Evolutionary conservation across 768 basidiomycete species (phyloP), one percentile per base, ranked within the genome.

Genomic region (Rhizopogon rudus): DNA sequence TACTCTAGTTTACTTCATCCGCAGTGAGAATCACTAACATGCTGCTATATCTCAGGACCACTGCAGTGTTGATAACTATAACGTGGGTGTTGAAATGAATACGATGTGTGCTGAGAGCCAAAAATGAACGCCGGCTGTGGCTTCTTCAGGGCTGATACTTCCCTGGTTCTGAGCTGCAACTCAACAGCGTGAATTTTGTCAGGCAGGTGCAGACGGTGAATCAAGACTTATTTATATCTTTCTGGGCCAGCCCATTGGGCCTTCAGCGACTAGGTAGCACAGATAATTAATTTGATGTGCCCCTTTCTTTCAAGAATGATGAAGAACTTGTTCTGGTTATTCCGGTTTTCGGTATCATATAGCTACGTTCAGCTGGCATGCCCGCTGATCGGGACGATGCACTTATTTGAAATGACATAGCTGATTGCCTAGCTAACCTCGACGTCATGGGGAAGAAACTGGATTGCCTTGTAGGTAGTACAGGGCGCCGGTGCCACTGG

Each of bases 151-250:
- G 59, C 63, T n/a, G 40, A 60, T 14, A 14, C 42, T 6, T 75
- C 79, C n/a, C 61, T 1, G 76, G 71, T 31, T 76, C 77, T 51
- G 74, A 79, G 54, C 70, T 73, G 16, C 75, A 75, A 61, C 74
- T 75, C 8, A 57, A 78, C 41, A 73, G 75, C 51, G 77, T 73
- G 42, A 67, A 71, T 57, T 63, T 71, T 40, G 40, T 78, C n/a
- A 77, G 78, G 73, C 75, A 16, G 78, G 73, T 6, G 44, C 62
- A 13, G 64, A 73, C 54, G 75, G 77, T 17, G 63, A 66, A 44
- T 79, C 79, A 13, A 78, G 78, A 16, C 80, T 72, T 65, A 60
- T 17, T 53, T 79, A 44, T 61, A 5, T 37, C 35, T 37, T 37
- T 12, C 67, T 73, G 40, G 78, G 73, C 1, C 52, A 62, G 29